Evolutionary conservation across 345 rosid species (phyloP), one percentile per base, ranked within the genome.

Genomic region (Turritis glabra): DNA sequence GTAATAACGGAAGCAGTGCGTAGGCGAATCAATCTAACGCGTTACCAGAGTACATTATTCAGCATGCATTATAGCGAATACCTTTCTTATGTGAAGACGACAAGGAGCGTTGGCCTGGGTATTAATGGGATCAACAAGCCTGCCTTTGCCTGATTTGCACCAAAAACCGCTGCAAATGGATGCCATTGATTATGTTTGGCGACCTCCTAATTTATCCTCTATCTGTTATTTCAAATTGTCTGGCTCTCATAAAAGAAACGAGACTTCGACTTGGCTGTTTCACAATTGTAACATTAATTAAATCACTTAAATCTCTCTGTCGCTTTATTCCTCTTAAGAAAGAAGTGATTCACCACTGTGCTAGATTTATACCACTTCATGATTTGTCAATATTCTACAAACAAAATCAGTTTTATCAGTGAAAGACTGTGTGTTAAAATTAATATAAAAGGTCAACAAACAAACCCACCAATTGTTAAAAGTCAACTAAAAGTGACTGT

Each of bases 11-110:
- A 95, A 52, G 58, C 81, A 6, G 81, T 92, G 30, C 84, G 91
- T 67, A 85, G 80, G 85, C 83, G 90, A 61, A 83, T 95, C 48
- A 66, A 61, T 14, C 82, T 95, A 83, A 95, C 96, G n/a, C 93
- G 98, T 23, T 95, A 95, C 81, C 96, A 90, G 82, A 95, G 98
- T 81, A 90, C 98, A 21, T 12, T 92, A 56, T 95, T 90, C 82
- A 82, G 88, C 8, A 64, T 95, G 99, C 80, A 80, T 66, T 92
- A 85, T 50, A 84, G 86, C 5, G 99, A 92, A n/a, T 95, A 95
- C 59, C 83, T 77, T 62, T 80, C 90, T 0, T 87, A 84, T 56
- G 94, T 95, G 64, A 87, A 74, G 88, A 82, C 83, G 26, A 86
- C 84, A 25, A 87, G 93, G 79, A 93, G 91, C 58, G 80, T 74